Conservation (phyloP, 805 yeast genomes). For the Candida glaebosa region DNA sequence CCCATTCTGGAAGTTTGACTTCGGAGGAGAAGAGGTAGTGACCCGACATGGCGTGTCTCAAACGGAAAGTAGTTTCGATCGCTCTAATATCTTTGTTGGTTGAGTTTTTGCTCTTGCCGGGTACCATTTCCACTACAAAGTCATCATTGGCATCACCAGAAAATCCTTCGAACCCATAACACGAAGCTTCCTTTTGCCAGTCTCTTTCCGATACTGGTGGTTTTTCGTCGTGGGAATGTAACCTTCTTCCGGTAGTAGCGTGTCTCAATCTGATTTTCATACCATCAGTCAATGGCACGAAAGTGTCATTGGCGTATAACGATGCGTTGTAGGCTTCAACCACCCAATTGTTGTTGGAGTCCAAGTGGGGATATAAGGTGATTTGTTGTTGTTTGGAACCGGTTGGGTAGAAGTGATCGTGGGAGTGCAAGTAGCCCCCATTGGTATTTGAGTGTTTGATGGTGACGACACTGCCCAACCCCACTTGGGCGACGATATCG, state of each 20-base stretch:
- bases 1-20: slow-evolving; percentile 78
- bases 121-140: slow-evolving; percentile 70
- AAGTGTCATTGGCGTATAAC: slow-evolving; percentile 51
- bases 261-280: slow-evolving; percentile 70
- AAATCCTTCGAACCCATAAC: slow-evolving; percentile 75
- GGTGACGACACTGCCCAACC: slow-evolving; percentile 65
- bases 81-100: slow-evolving; percentile 60
- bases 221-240: slow-evolving; percentile 81
- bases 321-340: slow-evolving; percentile 61
- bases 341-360: slow-evolving; percentile 68
- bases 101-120: slow-evolving; percentile 46
- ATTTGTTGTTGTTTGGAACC: slow-evolving; percentile 85
- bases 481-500: slow-evolving; percentile 61
- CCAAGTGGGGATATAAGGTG: slow-evolving; percentile 76
- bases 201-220: slow-evolving; percentile 74
- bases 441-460: slow-evolving; percentile 66
- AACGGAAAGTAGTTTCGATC: slow-evolving; percentile 64
- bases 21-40: slow-evolving; percentile 74
- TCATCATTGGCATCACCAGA: slow-evolving; percentile 84
- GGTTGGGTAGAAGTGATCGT: slow-evolving; percentile 62
- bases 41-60: slow-evolving; percentile 78
- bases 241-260: slow-evolving; percentile 54
- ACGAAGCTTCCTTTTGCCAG: slow-evolving; percentile 81
- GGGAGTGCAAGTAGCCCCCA: slow-evolving; percentile 86
- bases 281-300: slow-evolving; percentile 63